phyloP scores from a whole-genome alignment of 169 alveolate genomes.

The Cryptosporidium viatorum region DNA sequence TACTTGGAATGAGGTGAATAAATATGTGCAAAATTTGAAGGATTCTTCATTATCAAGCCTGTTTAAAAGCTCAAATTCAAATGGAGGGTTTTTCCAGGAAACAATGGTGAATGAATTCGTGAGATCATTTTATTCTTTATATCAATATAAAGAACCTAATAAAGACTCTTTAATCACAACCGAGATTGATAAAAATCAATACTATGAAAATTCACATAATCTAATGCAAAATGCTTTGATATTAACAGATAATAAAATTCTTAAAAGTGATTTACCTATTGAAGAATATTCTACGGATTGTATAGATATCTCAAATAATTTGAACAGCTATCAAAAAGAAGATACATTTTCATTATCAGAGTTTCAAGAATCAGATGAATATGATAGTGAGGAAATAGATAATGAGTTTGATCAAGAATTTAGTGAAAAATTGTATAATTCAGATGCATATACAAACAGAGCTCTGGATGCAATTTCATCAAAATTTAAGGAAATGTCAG shows the following conservation, averaged over 20 bases:
- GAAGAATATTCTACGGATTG: not conserved
- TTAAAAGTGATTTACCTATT: not conserved
- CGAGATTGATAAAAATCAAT: not conserved
- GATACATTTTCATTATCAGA: slow-evolving; percentile 60
- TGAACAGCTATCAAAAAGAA: slow-evolving; percentile 5
- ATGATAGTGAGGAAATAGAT: slow-evolving; percentile 56
- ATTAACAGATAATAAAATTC: not conserved
- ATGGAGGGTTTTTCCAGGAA: slow-evolving; percentile 43
- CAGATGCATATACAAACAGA: slow-evolving; percentile 9
- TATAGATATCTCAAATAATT: not conserved
- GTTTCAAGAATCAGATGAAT: slow-evolving; percentile 32
- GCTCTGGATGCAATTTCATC: slow-evolving; percentile 67
- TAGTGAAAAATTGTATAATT: slow-evolving; percentile 4
- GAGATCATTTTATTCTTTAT: slow-evolving; percentile 1
- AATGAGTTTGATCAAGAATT: slow-evolving; percentile 53
- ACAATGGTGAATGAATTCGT: slow-evolving; percentile 12
- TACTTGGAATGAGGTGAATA: slow-evolving; percentile 49
- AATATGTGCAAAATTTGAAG: slow-evolving; percentile 24
- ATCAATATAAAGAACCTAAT: not conserved
- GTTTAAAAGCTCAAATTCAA: slow-evolving; percentile 22
- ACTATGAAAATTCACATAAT: not conserved
- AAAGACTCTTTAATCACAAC: not conserved
- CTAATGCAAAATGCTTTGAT: not conserved
- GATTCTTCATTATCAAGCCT: slow-evolving; percentile 21
- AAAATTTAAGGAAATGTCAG: slow-evolving; percentile 40